Conservation (phyloP, 176 grass and related monocot species). For the Rhynchospora breviuscula region DNA sequence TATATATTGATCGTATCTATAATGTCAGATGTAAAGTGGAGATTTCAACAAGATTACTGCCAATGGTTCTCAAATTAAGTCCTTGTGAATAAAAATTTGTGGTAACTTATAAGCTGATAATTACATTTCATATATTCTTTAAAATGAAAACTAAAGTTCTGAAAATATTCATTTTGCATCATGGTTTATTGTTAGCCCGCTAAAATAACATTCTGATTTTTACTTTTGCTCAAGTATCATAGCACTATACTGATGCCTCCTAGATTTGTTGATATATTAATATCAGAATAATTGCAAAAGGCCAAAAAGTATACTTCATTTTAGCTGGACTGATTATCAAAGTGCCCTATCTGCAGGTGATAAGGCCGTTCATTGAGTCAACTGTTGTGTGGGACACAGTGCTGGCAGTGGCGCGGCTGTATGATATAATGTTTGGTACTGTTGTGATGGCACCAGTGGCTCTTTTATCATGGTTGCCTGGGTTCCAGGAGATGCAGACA, state of each 20-base stretch:
- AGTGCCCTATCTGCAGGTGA: constrained; percentile 31
- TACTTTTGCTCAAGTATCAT: background rate
- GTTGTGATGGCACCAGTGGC: constrained; percentile 88
- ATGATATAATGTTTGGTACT: constrained; percentile 83
- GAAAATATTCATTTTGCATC: background rate
- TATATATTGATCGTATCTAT: background rate
- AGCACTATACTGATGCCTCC: background rate
- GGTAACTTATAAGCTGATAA: background rate
- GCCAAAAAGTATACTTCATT: background rate
- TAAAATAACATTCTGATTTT: background rate
- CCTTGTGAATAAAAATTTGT: background rate
- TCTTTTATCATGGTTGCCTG: constrained; percentile 83
- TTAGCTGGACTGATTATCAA: background rate
- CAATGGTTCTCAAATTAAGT: background rate
- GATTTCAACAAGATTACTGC: background rate
- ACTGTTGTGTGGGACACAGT: constrained; percentile 74
- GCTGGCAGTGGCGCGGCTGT: constrained; percentile 64
- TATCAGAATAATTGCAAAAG: background rate
- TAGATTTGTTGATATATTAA: background rate
- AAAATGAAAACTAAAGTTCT: background rate
- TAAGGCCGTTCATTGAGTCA: constrained; percentile 78
- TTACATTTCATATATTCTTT: background rate
- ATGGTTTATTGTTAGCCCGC: background rate
- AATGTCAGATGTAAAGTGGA: background rate
- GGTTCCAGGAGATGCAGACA: constrained; percentile 98